A percentile compares a stretch with the other conserved stretches of the same genome.
These are phyloP conservation scores for Plasmodium coatneyi DNA, from an alignment of 169 alveolate species.

Conservation along the genomic window DNA sequence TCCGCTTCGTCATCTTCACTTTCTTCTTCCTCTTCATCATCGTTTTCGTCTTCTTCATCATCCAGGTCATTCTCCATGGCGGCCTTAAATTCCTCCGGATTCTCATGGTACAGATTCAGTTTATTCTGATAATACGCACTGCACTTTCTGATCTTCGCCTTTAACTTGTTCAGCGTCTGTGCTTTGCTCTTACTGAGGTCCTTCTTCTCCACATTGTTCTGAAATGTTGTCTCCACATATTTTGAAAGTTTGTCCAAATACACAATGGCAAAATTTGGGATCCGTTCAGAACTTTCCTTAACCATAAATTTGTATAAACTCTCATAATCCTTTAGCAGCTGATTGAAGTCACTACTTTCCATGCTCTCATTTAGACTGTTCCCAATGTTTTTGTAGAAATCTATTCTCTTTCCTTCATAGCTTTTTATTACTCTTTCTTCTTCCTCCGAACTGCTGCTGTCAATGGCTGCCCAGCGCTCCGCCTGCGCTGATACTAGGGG, in stretches of 20 bases:
- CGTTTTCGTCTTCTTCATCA: slow-evolving; percentile 76
- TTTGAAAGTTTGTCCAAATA: slow-evolving; percentile 78
- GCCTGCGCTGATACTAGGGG: slow-evolving; percentile 76
- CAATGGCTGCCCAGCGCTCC: slow-evolving; percentile 84
- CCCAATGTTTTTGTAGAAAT: slow-evolving; percentile 80
- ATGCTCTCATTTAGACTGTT: slow-evolving; percentile 84
- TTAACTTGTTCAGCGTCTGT: slow-evolving; percentile 85
- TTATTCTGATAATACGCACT: slow-evolving; percentile 84
- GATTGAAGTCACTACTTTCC: slow-evolving; percentile 82
- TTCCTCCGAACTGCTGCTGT: slow-evolving; percentile 87
- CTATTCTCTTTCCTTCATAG: slow-evolving; percentile 88
- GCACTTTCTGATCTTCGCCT: slow-evolving; percentile 87
- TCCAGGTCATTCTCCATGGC: slow-evolving; percentile 77
- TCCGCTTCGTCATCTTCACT: slow-evolving; percentile 27
- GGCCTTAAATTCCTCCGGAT: slow-evolving; percentile 84
- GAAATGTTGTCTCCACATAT: slow-evolving; percentile 72
- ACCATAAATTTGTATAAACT: slow-evolving; percentile 82
- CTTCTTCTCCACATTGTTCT: slow-evolving; percentile 85
- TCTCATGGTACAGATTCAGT: slow-evolving; percentile 83
- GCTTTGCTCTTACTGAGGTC: slow-evolving; percentile 87
- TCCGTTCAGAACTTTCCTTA: slow-evolving; percentile 80
- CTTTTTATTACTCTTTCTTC: slow-evolving; percentile 87
- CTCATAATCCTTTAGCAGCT: slow-evolving; percentile 87
- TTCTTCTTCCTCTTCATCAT: slow-evolving; percentile 63
- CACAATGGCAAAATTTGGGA: slow-evolving; percentile 80